Evolutionary conservation across 2,329 filamentous ascomycete genomes (phyloP), one percentile per base, ranked within the genome.

Genomic region (Pseudopithomyces chartarum): DNA sequence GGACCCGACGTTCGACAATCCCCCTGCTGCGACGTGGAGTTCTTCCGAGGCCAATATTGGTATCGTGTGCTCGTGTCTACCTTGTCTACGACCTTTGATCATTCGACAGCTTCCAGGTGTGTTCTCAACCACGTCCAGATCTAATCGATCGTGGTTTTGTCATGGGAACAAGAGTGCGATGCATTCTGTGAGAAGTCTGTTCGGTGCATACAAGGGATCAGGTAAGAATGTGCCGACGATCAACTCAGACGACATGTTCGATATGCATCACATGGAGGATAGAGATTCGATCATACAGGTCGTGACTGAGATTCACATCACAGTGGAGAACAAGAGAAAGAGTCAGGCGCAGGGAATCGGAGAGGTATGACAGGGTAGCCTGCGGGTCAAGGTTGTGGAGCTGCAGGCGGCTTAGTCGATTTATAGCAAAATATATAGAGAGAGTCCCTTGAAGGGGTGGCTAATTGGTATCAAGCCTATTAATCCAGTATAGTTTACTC

Each of bases 21-120:
- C 70, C 2, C 59, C 66, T 4, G 69, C 70, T 3, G 72, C 70
- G 13, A 68, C 65, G 1, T 74, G 68, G 70, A 64, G 60, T 13
- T 63, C 68, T 0, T 63, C 74, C 17, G 73, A 74, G 56, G 55
- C 59, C 15, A 71, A 70, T 33, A 64, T 74, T n/a, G 65, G 66
- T 15, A 73, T 74, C 32, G 68, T 74, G 11, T 74, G 72, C 55
- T 69, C 73, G 8, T 73, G 70, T 34, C 58, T 74, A 1, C 70
- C 69, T 1, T 59, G 69, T 8, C 61, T 75, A 1, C 66, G 67
- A 1, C 69, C 71, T 6, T 61, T 73, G 1, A 48, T 73, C 20
- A 60, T 64, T 0, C 65, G 62, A 29, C 66, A 50, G 43, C 54
- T 72, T 1, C 70, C 69, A 4, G 60, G 59, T 8, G 52, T 64